Percentiles rank a stretch among this genome's conserved stretches.
phyloP scores from a whole-genome alignment of 2,329 filamentous ascomycete species.

The Cordyceps fumosorosea region DNA sequence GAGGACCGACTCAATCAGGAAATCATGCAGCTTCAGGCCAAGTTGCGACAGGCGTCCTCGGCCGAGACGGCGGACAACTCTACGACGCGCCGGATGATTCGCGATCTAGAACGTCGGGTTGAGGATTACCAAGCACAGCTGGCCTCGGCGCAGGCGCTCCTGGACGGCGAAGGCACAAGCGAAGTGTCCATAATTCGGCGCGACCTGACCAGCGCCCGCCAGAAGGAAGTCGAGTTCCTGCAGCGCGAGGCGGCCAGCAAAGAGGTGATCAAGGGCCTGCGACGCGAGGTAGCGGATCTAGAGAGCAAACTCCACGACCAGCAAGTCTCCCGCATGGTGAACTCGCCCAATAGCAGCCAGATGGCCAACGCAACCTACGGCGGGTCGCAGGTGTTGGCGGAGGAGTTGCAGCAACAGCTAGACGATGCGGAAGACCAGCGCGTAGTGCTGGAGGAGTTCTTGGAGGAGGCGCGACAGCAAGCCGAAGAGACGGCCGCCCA shows the following conservation, averaged over 20 bases:
- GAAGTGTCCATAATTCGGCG: conserved; percentile 56
- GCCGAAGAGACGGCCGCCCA: conserved; percentile 40
- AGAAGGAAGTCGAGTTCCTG: conserved; percentile 57
- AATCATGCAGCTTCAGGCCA: conserved; percentile 44
- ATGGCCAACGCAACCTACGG: conserved; percentile 14
- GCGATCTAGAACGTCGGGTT: conserved; percentile 57
- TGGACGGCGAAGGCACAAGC: conserved; percentile 36
- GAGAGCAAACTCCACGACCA: conserved; percentile 62
- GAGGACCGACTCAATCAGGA: conserved; percentile 55
- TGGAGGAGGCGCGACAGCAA: conserved; percentile 48
- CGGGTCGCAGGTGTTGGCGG: conserved; percentile 17
- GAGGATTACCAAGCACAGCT: conserved; percentile 45
- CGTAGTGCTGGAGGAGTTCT: conserved; percentile 49
- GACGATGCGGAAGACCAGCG: conserved; percentile 54
- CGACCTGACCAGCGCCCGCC: conserved; percentile 56
- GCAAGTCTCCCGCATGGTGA: conserved; percentile 44
- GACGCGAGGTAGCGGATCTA: conserved; percentile 58
- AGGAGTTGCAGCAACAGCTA: conserved; percentile 48
- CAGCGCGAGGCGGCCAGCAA: conserved; percentile 61
- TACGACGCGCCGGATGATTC: conserved; percentile 55
- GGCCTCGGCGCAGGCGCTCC: conserved; percentile 26
- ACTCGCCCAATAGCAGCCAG: conserved; percentile 7
- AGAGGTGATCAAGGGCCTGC: conserved; percentile 55
- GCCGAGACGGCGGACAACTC: conserved; percentile 47
- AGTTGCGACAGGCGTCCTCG: conserved; percentile 37